Conservation (phyloP, 2,329 filamentous ascomycete species). For the Beauveria medogensis region DNA sequence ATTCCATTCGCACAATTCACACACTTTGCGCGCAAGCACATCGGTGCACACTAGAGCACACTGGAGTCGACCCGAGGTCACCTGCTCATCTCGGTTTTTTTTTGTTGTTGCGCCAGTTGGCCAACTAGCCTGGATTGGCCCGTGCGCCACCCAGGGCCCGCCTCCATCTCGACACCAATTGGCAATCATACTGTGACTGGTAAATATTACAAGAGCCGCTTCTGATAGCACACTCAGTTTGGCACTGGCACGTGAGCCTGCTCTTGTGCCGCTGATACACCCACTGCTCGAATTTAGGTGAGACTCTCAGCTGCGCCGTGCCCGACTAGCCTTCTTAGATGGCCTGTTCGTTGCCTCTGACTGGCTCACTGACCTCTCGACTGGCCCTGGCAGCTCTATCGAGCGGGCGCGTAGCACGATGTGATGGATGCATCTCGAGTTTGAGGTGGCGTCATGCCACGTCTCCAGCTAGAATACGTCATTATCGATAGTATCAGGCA, state of each 20-base stretch:
- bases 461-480: background rate
- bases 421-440: background rate
- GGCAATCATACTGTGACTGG: no score
- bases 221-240: constrained; percentile 3
- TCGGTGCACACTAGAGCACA: background rate
- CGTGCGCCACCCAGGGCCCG: constrained; percentile 5
- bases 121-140: background rate
- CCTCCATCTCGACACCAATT: background rate
- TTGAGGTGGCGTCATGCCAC: constrained; percentile 2
- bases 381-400: background rate
- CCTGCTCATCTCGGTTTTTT: constrained; percentile 7
- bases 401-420: background rate
- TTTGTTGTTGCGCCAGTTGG: background rate
- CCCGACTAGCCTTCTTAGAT: background rate
- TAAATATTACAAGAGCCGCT: background rate
- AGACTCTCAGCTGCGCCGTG: background rate
- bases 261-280: constrained; percentile 1
- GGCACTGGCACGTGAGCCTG: constrained; percentile 3
- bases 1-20: no score
- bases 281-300: background rate
- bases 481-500: background rate
- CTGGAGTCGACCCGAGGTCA: constrained; percentile 6
- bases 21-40: background rate
- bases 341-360: background rate
- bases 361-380: constrained; percentile 1